These are phyloP conservation scores for Trametes punicea DNA, from an alignment of 768 basidiomycete species.

Conservation along the genomic window DNA sequence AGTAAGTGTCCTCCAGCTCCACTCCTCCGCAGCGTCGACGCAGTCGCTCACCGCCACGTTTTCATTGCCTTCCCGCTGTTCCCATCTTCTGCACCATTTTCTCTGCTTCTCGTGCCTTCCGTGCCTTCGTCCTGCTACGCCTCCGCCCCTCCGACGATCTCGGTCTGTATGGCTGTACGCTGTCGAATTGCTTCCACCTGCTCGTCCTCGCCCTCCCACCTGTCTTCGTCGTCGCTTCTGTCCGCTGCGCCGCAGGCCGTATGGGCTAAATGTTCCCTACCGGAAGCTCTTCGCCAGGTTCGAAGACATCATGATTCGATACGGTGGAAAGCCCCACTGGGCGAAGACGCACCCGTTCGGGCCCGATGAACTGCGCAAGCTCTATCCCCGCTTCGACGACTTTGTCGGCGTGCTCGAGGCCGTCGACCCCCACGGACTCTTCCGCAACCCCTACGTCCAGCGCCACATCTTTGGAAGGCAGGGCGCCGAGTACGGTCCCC, in stretches of 20 bases:
- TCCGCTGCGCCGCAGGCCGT: constrained; percentile 57
- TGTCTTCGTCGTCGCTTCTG: not conserved
- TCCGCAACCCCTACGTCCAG: constrained; percentile 86
- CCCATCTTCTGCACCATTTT: not conserved
- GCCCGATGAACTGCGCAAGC: constrained; percentile 54
- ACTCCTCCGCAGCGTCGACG: not conserved
- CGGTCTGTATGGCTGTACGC: not conserved
- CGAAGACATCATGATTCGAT: constrained; percentile 61
- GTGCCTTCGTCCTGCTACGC: not conserved
- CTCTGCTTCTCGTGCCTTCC: not conserved
- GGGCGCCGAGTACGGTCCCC: constrained; percentile 36
- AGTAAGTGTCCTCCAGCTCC: constrained; percentile 48
- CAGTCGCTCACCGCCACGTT: constrained; percentile 6
- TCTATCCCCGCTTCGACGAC: constrained; percentile 82
- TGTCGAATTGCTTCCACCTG: not conserved
- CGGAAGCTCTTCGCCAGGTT: constrained; percentile 71
- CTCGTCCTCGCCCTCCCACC: not conserved
- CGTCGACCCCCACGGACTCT: constrained; percentile 73
- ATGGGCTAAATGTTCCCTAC: constrained; percentile 80
- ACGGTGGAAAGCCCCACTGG: constrained; percentile 92
- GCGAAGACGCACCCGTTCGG: constrained; percentile 83
- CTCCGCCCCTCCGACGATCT: not conserved
- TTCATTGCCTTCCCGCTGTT: not conserved
- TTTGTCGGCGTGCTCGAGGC: constrained; percentile 63
- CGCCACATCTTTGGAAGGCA: constrained; percentile 77